Evolutionary conservation across 805 yeast genomes (phyloP).

Genomic region (Wickerhamiella spandovensis): DNA sequence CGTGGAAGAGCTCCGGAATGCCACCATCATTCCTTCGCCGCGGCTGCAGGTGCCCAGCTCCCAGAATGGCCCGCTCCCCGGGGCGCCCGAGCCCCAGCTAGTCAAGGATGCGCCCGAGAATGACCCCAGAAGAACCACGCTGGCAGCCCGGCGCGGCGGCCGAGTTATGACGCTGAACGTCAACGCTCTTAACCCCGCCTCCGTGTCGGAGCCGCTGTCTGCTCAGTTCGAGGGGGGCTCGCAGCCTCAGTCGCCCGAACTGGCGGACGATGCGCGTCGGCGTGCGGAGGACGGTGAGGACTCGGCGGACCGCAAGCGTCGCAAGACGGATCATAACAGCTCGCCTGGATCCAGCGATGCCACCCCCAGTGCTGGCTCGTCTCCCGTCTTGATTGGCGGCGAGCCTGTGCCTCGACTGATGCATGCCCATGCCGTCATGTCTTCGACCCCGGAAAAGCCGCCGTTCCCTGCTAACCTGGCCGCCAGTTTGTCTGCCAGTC

Average conservation of each 20-base stretch:
- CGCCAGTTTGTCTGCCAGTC: background rate
- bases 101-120: background rate
- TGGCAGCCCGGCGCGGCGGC: constrained; percentile 9
- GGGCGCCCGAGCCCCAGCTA: background rate
- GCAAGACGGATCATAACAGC: background rate
- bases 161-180: constrained; percentile 7
- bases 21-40: constrained; percentile 1
- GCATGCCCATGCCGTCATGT: too few species aligned
- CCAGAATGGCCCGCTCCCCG: background rate
- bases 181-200: constrained; percentile 1
- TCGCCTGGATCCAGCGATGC: too few species aligned
- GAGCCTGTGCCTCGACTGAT: too few species aligned
- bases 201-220: background rate
- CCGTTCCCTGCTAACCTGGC: background rate
- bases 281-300: background rate
- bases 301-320: background rate
- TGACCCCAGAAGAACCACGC: background rate
- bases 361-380: background rate
- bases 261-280: background rate
- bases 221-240: background rate
- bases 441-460: background rate
- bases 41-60: background rate
- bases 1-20: background rate
- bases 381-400: background rate
- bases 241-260: background rate